Evolutionary conservation across 2,329 filamentous ascomycete genomes (phyloP), one percentile per base, ranked within the genome.

Genomic region (Aureobasidium subglaciale): DNA sequence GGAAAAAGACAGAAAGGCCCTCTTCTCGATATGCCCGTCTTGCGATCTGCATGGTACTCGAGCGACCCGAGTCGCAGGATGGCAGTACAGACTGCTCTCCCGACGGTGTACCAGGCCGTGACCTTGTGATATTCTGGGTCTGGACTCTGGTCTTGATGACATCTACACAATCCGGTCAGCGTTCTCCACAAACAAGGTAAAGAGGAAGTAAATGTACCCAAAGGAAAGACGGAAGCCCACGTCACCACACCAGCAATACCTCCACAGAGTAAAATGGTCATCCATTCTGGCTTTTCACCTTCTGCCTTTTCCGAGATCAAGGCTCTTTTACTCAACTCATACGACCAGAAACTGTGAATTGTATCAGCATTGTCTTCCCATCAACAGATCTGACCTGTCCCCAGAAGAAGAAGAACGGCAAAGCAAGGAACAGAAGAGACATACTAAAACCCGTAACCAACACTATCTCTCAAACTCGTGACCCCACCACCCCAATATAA

Each of bases 391-490:
- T 16, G 2, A 22, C 11, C 27, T 16, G 4, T 37, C 8, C 3
- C n/a, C 9, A 18, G 8, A 13, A 5, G 24, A 9, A 30, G 8
- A 35, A 25, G 25, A 10, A 22, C 20, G 13, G 11, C 8, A 25
- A 10, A 11, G 24, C n/a, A 32, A 5, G 11, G 34, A 34, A 29
- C 22, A 45, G 41, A 38, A 45, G n/a, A 41, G 54, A 65, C 78
- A 64, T 75, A 83, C 80, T 96, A 97, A 70, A 96, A 96, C 0
- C 91, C 92, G 71, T 96, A 97, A n/a, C 92, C 92, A 55, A 96
- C 81, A 57, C 86, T 86, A 71, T 97, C 92, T 48, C 92, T 79
- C 37, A 92, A 67, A 53, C 86, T 88, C 0, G 92, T 97, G 15
- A 96, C 83, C 0, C 74, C 76, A 18, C 92, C 92, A 18, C 90